These are phyloP conservation scores for Sindora glabra DNA, from an alignment of 306 rosid genomes.

Conservation along the genomic window DNA sequence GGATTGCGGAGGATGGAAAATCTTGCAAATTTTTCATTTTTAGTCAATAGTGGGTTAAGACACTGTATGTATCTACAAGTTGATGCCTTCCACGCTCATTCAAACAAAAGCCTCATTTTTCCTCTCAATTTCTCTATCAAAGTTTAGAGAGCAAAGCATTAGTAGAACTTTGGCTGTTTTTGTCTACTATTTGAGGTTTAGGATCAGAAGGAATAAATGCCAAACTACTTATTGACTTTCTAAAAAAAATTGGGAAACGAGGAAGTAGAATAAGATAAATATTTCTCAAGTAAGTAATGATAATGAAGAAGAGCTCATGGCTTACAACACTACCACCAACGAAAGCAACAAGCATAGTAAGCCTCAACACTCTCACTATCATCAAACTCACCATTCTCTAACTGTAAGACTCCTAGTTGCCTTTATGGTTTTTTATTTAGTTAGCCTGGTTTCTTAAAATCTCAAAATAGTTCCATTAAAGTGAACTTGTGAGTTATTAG, in stretches of 20 bases:
- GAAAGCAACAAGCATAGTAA: slow-evolving; percentile 32
- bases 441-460: no score
- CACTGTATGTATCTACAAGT: no score
- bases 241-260: slow-evolving; percentile 83
- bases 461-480: no score
- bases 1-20: no score
- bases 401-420: slow-evolving; percentile 49
- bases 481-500: no score
- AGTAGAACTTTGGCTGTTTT: no score
- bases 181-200: slow-evolving; percentile 97
- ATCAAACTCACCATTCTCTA: slow-evolving; percentile 61
- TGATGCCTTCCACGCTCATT: no score
- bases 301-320: slow-evolving; percentile 79
- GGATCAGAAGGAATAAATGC: slow-evolving; percentile 87
- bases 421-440: neutral
- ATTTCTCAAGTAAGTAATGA: slow-evolving; percentile 91
- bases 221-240: slow-evolving; percentile 89
- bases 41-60: no score
- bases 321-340: slow-evolving; percentile 33
- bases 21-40: no score
- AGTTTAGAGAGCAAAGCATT: no score
- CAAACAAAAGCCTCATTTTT: no score
- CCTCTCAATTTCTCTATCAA: no score
- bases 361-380: slow-evolving; percentile 36
- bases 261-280: slow-evolving; percentile 90